Conservation (phyloP, 495 filamentous ascomycete species). For the Opeltia flavorubescens region DNA sequence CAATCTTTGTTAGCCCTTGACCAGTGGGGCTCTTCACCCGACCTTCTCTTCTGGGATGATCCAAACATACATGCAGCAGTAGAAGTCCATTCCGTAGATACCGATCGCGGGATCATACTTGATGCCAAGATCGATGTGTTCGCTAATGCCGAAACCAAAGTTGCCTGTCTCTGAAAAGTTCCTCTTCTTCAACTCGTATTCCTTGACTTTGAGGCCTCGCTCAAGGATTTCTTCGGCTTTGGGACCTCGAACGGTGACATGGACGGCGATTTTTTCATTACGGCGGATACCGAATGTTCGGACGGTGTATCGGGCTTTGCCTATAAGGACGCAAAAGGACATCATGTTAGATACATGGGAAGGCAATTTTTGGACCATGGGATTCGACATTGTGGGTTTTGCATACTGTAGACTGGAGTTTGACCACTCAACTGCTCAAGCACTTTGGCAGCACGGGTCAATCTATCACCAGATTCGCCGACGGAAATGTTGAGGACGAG, state of each 20-base stretch:
- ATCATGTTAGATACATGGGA: not conserved
- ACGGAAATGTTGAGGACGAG: slow-evolving; percentile 99
- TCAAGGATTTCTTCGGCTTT: slow-evolving; percentile 99
- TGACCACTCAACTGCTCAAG: slow-evolving; percentile 98
- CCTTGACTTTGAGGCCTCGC: slow-evolving; percentile 99
- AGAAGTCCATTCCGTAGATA: slow-evolving; percentile 99
- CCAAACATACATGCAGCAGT: slow-evolving; percentile 86
- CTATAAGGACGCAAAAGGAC: slow-evolving; percentile 24
- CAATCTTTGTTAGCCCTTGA: slow-evolving; percentile 14
- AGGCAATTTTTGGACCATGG: not conserved
- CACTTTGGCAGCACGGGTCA: slow-evolving; percentile 99
- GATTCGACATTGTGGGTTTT: not conserved
- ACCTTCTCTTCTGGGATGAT: not conserved
- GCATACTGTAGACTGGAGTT: slow-evolving; percentile 95
- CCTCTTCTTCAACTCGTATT: slow-evolving; percentile 96
- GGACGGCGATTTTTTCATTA: slow-evolving; percentile 99
- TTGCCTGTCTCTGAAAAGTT: slow-evolving; percentile 99
- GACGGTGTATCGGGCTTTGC: slow-evolving; percentile 99
- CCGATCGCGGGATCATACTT: slow-evolving; percentile 99
- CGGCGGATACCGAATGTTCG: slow-evolving; percentile 99
- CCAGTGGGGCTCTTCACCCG: not conserved
- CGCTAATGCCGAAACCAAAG: slow-evolving; percentile 99
- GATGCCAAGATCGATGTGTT: slow-evolving; percentile 99
- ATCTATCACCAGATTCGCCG: slow-evolving; percentile 99
- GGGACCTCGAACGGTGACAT: slow-evolving; percentile 98